phyloP scores from a whole-genome alignment of 306 rosid species.

The Prunus persica region Prunus_persica_NCBIv2 NC_034014.1:28177501-28178000 shows the following conservation, averaged over 20 bases:
- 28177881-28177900: slow-evolving; percentile 38
- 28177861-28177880: slow-evolving; percentile 49
- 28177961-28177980: slow-evolving; percentile 40
- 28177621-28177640: slow-evolving; percentile 1
- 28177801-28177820: slow-evolving; percentile 68
- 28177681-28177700: too few relatives aligned
- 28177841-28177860: slow-evolving; percentile 61
- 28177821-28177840: slow-evolving; percentile 67
- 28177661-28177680: too few relatives aligned
- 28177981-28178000: slow-evolving; percentile 49
- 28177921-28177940: slow-evolving; percentile 38
- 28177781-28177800: slow-evolving; percentile 77
- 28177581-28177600: slow-evolving; percentile 87
- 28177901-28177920: slow-evolving; percentile 67
- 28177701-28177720: neutral
- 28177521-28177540: slow-evolving; percentile 58
- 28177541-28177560: slow-evolving; percentile 56
- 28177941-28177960: slow-evolving; percentile 45
- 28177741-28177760: slow-evolving; percentile 5
- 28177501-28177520: slow-evolving; percentile 64
- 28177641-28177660: neutral
- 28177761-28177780: slow-evolving; percentile 78
- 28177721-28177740: neutral
- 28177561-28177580: slow-evolving; percentile 70
- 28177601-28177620: slow-evolving; percentile 46